phyloP scores from a whole-genome alignment of 2,329 filamentous ascomycete species.

The Decorospora gaudefroyi region DNA sequence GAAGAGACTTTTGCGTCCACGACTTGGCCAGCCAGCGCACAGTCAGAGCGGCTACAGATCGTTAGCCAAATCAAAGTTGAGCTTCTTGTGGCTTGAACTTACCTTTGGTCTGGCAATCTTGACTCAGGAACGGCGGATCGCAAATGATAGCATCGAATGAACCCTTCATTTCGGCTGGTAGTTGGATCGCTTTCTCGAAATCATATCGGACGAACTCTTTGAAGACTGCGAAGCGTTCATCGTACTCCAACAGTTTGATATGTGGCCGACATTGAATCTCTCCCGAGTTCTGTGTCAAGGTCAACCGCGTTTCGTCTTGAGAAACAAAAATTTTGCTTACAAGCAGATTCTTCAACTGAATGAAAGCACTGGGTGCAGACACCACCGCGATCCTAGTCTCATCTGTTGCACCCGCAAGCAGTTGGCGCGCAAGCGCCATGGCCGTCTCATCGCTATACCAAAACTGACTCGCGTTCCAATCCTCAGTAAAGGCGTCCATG shows the following conservation, averaged over 20 bases:
- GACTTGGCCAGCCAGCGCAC: conserved; percentile 70
- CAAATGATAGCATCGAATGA: conserved; percentile 70
- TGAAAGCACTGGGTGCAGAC: conserved; percentile 76
- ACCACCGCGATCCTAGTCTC: conserved; percentile 69
- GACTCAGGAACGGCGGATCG: conserved; percentile 78
- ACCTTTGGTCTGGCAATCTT: conserved; percentile 82
- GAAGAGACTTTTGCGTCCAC: conserved; percentile 45
- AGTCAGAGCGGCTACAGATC: conserved; percentile 67
- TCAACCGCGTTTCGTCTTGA: not conserved
- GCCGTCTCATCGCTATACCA: conserved; percentile 81
- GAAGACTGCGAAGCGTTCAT: conserved; percentile 73
- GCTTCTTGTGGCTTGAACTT: not conserved
- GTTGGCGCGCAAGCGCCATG: conserved; percentile 62
- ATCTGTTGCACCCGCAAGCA: conserved; percentile 64
- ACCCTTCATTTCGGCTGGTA: conserved; percentile 66
- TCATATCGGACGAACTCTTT: conserved; percentile 76
- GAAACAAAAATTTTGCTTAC: conserved; percentile 49
- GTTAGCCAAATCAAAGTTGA: conserved; percentile 12
- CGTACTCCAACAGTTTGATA: conserved; percentile 72
- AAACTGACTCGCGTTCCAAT: conserved; percentile 84
- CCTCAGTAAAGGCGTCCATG: conserved; percentile 75
- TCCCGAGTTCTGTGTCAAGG: conserved; percentile 32
- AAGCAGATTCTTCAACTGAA: conserved; percentile 72
- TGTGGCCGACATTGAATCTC: conserved; percentile 54
- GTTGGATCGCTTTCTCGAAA: conserved; percentile 68